Conservation (phyloP, 2,329 filamentous ascomycete genomes). For the Cryphonectria parasitica region DNA sequence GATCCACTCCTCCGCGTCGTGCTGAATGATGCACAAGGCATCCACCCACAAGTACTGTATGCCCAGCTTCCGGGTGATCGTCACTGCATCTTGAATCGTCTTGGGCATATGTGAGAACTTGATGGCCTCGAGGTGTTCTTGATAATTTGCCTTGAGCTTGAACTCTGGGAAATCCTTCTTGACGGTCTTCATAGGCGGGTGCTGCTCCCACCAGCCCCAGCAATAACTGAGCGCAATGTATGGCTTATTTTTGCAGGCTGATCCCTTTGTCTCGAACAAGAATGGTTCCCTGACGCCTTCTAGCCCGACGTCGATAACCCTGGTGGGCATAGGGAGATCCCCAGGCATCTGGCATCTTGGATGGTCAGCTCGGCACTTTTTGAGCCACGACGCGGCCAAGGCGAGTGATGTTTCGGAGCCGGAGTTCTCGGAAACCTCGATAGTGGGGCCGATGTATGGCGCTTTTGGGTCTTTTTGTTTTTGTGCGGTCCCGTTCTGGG, state of each 20-base stretch:
- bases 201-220: slow-evolving; percentile 13
- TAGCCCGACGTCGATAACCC: slow-evolving; percentile 17
- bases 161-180: neutral
- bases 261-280: slow-evolving; percentile 6
- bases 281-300: slow-evolving; percentile 5
- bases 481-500: neutral
- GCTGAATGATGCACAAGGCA: slow-evolving; percentile 35
- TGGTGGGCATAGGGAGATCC: slow-evolving; percentile 6
- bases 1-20: slow-evolving; percentile 30
- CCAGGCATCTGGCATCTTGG: slow-evolving; percentile 13
- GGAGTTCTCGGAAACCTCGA: slow-evolving; percentile 9
- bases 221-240: slow-evolving; percentile 20
- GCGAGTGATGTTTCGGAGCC: slow-evolving; percentile 1
- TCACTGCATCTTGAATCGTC: slow-evolving; percentile 19
- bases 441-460: slow-evolving; percentile 6
- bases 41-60: slow-evolving; percentile 36
- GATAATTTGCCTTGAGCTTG: slow-evolving; percentile 11
- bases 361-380: slow-evolving; percentile 8
- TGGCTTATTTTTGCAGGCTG: neutral
- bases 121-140: slow-evolving; percentile 1
- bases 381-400: slow-evolving; percentile 16
- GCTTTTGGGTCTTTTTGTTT: neutral
- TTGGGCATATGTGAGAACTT: slow-evolving; percentile 12
- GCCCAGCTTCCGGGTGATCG: slow-evolving; percentile 23
- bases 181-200: slow-evolving; percentile 13